phyloP scores from a whole-genome alignment of 129 eudicot genomes.

The Lonicera japonica region DNA sequence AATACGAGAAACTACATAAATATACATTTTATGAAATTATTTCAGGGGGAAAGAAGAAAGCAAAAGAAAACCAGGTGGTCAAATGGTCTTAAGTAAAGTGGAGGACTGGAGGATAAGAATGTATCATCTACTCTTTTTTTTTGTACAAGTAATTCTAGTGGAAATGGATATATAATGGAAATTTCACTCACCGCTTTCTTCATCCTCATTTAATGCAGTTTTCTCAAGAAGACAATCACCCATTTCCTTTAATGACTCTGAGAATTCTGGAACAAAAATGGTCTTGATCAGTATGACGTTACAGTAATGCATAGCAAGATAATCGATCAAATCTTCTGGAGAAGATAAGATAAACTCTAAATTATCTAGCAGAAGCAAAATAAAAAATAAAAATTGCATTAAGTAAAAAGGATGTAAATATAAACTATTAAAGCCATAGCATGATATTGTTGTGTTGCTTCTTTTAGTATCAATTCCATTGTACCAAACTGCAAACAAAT shows the following conservation, averaged over 20 bases:
- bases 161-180: constrained; percentile 13
- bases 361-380: not conserved
- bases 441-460: too few species aligned
- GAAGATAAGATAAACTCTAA: constrained; percentile 11
- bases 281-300: constrained; percentile 18
- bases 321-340: not conserved
- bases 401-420: too few species aligned
- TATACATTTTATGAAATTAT: not conserved
- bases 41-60: too few species aligned
- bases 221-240: constrained; percentile 94
- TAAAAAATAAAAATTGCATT: not conserved
- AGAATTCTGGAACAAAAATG: constrained; percentile 61
- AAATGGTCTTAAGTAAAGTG: not conserved
- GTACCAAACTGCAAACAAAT: too few species aligned
- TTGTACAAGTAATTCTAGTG: constrained; percentile 4
- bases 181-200: constrained; percentile 68
- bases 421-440: too few species aligned
- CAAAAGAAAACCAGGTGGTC: not conserved
- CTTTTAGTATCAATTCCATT: too few species aligned
- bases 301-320: not conserved
- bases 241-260: constrained; percentile 83
- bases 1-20: not conserved
- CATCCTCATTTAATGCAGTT: constrained; percentile 73
- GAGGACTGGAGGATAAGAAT: too few species aligned
- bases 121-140: not conserved